Conservation (phyloP, 352 stramenopile genomes). For the Globisporangium camurandrum region DNA sequence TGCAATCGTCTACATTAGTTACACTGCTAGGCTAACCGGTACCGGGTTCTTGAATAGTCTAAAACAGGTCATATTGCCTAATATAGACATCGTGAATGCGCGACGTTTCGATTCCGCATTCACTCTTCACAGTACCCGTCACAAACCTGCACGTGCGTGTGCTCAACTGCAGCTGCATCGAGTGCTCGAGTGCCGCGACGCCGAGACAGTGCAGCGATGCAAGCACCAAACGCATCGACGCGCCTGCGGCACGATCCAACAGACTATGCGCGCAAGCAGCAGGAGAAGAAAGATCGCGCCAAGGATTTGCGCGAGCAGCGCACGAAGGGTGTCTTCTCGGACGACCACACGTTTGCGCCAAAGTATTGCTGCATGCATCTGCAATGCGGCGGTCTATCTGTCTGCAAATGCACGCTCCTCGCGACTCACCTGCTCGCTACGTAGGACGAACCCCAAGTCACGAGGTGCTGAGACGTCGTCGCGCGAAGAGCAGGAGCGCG, state of each 20-base stretch:
- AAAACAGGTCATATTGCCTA: too few relatives aligned
- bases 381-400: not conserved
- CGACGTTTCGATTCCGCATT: too few relatives aligned
- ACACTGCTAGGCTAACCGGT: too few relatives aligned
- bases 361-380: constrained; percentile 27
- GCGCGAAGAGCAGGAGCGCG: constrained; percentile 41
- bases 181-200: too few relatives aligned
- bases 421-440: too few relatives aligned
- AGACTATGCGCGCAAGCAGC: constrained; percentile 74
- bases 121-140: too few relatives aligned
- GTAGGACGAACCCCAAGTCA: constrained; percentile 38
- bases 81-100: too few relatives aligned
- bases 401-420: not conserved
- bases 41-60: too few relatives aligned
- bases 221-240: constrained; percentile 17
- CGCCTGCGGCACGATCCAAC: constrained; percentile 69
- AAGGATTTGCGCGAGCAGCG: constrained; percentile 68
- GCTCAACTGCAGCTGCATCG: too few relatives aligned
- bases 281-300: constrained; percentile 67
- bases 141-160: too few relatives aligned
- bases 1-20: too few relatives aligned
- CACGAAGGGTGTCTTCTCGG: constrained; percentile 54
- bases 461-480: constrained; percentile 24
- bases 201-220: too few relatives aligned
- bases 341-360: constrained; percentile 71